phyloP scores from a whole-genome alignment of 768 basidiomycete genomes.

The Lactarius vividus region DNA sequence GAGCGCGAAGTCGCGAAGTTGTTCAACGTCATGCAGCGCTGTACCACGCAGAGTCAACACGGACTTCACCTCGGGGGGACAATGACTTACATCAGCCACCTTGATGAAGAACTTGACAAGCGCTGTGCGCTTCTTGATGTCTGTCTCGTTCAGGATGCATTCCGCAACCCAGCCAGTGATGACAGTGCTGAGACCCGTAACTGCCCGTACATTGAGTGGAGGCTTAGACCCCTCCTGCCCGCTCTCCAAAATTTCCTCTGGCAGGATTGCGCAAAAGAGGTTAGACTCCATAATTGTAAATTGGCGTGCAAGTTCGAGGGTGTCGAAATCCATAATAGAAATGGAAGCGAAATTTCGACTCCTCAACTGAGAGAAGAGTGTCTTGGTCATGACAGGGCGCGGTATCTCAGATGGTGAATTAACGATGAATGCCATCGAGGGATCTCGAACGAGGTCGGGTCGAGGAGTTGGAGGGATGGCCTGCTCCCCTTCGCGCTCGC shows the following conservation, averaged over 20 bases:
- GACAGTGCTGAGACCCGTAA: slow-evolving; percentile 84
- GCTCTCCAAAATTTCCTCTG: slow-evolving; percentile 86
- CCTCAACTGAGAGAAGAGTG: slow-evolving; percentile 63
- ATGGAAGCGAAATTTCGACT: slow-evolving; percentile 62
- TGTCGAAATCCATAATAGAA: slow-evolving; percentile 85
- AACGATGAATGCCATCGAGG: slow-evolving; percentile 60
- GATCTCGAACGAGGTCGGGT: slow-evolving; percentile 66
- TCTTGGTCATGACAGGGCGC: slow-evolving; percentile 82
- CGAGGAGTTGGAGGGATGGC: slow-evolving; percentile 52
- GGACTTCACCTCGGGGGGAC: slow-evolving; percentile 2
- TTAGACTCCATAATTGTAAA: slow-evolving; percentile 91
- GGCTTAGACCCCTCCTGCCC: slow-evolving; percentile 67
- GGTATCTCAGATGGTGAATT: slow-evolving; percentile 65
- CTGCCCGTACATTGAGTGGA: slow-evolving; percentile 72
- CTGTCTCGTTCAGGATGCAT: slow-evolving; percentile 85
- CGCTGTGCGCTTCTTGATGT: slow-evolving; percentile 76
- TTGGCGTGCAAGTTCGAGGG: slow-evolving; percentile 89
- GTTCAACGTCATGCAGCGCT: slow-evolving; percentile 81
- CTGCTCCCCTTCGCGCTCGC: slow-evolving; percentile 39
- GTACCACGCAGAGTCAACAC: slow-evolving; percentile 21
- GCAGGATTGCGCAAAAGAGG: slow-evolving; percentile 79
- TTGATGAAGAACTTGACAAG: slow-evolving; percentile 93
- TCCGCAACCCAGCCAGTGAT: slow-evolving; percentile 97
- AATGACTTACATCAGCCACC: slow-evolving; percentile 72
- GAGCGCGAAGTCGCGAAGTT: slow-evolving; percentile 95